Evolutionary conservation across 768 basidiomycete genomes (phyloP), one percentile per base, ranked within the genome.

Genomic region (Suillus sp.): DNA sequence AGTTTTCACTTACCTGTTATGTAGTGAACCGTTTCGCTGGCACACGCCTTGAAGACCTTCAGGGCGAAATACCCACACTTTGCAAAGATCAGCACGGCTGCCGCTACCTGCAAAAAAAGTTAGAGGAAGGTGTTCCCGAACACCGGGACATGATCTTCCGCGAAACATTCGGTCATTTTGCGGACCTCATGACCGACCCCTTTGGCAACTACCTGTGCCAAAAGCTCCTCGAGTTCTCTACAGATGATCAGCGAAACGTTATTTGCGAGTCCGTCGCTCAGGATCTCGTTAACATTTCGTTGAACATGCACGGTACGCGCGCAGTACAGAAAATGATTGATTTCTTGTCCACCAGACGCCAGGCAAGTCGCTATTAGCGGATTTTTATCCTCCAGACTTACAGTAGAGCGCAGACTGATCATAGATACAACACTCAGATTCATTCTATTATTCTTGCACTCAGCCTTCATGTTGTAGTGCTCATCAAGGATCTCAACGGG

Each of bases 241-340:
- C 95, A 16, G 97, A 99, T 69, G 97, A 99, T 69, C 97, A 99
- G 71, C 88, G 96, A 62, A 96, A 94, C 72, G 83, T 94, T 38
- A 96, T 99, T 62, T 97, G 97, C 79, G 96, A 99, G 75, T 95
- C 94, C 30, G 96, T 99, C 57, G 94, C 96, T 38, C 92, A 95
- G 72, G 97, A 99, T 70, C 85, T 99, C 57, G 97, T 99, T 71
- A 95, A 91, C 74, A 99, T 99, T 72, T 97, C 95, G 38, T 83
- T 99, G 66, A 99, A 99, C 79, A 99, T 99, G 97, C 97, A 99
- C 77, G 97, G 97, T 37, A 99, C 97, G 37, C 89, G 97, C 65
- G 97, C 97, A 32, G 97, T 99, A 63, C 97, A 99, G 81, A 99
- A 99, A 82, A 99, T 99, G 96, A 97, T 99, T 66, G 97, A 99